Evolutionary conservation across 1,139 yeast genomes (phyloP), one percentile per base, ranked within the genome.

Genomic region (Yamadazyma blattariae): DNA sequence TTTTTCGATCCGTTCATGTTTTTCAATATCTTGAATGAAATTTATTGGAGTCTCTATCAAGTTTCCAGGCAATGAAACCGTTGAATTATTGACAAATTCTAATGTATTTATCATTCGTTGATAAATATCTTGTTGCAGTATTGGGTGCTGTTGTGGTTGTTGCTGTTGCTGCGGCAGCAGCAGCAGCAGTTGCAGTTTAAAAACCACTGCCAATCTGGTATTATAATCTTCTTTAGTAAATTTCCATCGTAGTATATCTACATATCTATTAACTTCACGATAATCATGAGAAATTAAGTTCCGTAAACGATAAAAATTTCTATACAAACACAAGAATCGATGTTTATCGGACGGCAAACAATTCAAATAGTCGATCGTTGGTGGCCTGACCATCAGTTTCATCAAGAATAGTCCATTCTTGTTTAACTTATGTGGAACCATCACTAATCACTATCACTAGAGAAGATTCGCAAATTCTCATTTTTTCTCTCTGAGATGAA

Each of bases 81-180:
- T 61, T 4, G 70, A 57, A 42, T 69, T 69, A 46, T 59, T 62
- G 3, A 67, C 64, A 47, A 69, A 69, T 14, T 55, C 61, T 22
- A 61, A 45, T 2, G 74, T 64, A 39, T 65, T 66, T 20, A 55
- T 38, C 23, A 63, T 32, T 15, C 75, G 41, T 14, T 42, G 34
- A 4, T 54, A 38, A 10, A 62, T 23, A 22, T 61, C 58, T 0
- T 35, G 30, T 16, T 38, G 37, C 1, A 33, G 29, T 15, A 50
- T 34, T 3, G 27, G 36, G 2, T 35, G 25, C 16, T 41, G 37
- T 2, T 37, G 34, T 6, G n/a, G n/a, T n/a, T n/a, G n/a, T n/a
- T n/a, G n/a, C n/a, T n/a, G n/a, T n/a, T n/a, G n/a, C n/a, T n/a
- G n/a, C n/a, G n/a, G n/a, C n/a, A n/a, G 30, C 15, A 38, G 37